Evolutionary conservation across 164 flowering plant species (phyloP).

Genomic region (Sedum album): DNA sequence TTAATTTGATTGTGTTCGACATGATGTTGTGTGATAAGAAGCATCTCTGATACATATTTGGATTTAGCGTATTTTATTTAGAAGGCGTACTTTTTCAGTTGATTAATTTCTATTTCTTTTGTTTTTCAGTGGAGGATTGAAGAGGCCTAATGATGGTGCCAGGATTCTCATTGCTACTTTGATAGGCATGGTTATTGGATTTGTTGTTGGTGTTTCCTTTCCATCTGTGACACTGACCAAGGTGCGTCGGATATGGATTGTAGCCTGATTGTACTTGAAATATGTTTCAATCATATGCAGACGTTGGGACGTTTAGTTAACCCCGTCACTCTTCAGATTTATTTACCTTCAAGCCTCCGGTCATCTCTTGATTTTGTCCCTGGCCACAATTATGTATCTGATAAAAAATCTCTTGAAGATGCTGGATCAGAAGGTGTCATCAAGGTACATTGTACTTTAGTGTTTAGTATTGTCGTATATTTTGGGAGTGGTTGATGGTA

Average conservation of each 20-base stretch:
- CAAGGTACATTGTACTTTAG: not conserved
- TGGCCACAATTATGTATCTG: not conserved
- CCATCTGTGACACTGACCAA: not conserved
- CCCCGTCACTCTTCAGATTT: not conserved
- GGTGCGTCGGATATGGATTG: not conserved
- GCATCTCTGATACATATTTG: not conserved
- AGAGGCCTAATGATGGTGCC: conserved; percentile 5
- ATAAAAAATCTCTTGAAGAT: not conserved
- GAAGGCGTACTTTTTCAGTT: not conserved
- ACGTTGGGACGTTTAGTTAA: not conserved
- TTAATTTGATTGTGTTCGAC: not conserved
- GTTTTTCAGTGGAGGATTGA: not conserved
- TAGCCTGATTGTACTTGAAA: not conserved
- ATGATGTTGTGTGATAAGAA: not conserved
- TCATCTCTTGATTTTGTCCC: not conserved
- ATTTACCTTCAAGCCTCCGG: not conserved
- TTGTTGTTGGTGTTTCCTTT: conserved; percentile 2
- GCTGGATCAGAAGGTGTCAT: not conserved
- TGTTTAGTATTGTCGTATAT: too few species aligned
- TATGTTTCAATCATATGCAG: not conserved
- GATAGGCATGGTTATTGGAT: not conserved
- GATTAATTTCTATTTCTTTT: not conserved
- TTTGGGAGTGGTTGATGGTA: not conserved
- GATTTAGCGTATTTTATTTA: too few species aligned
- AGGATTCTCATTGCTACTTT: not conserved